Evolutionary conservation across 208 protist genomes (phyloP), one percentile per base, ranked within the genome.

Genomic region (Phytomonas sp.): DNA sequence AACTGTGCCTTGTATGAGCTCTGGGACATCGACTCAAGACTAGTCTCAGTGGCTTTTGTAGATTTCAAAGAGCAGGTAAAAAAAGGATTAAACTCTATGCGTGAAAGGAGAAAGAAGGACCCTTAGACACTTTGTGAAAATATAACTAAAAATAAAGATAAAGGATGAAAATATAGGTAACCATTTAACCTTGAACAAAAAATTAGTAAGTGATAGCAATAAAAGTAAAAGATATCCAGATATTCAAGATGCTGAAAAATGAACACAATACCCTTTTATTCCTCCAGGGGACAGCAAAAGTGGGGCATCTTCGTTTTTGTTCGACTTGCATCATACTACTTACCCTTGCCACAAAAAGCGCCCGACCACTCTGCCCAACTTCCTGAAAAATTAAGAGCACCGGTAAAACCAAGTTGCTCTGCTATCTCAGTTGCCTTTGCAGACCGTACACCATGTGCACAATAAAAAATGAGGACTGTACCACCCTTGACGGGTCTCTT

Each of bases 401-500:
- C 76, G 31, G 37, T 73, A 64, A 84, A 93, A 52, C 87, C 87
- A 19, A 86, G 42, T 68, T 79, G 72, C 70, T 89, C 88, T 19
- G 75, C 83, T 26, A 91, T 63, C 72, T 93, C 88, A 19, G 77
- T 75, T 26, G 88, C 88, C 8, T 80, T 71, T 7, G 80, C 78
- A 34, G 88, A 93, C 29, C 88, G 82, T 4, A 89, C 75, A 8
- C 88, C 88, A 59, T 87, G 80, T 0, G 80, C 80, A 71, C 88
- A 91, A 78, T 93, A 93, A 66, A 93, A 87, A 62, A 93, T 72
- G 11, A 93, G 52, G 68, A 86, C 79, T 16, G 83, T 78, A 5
- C 69, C 62, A 4, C 76, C 77, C 26, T 45, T 71, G 1, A 79
- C 66, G 26, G 84, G 84, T n/a, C 82, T 78, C 36, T 78, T 42